A percentile compares a stretch with the other conserved stretches of the same genome.
phyloP scores from a whole-genome alignment of 768 basidiomycete species.

The Boletus huronensis region DNA sequence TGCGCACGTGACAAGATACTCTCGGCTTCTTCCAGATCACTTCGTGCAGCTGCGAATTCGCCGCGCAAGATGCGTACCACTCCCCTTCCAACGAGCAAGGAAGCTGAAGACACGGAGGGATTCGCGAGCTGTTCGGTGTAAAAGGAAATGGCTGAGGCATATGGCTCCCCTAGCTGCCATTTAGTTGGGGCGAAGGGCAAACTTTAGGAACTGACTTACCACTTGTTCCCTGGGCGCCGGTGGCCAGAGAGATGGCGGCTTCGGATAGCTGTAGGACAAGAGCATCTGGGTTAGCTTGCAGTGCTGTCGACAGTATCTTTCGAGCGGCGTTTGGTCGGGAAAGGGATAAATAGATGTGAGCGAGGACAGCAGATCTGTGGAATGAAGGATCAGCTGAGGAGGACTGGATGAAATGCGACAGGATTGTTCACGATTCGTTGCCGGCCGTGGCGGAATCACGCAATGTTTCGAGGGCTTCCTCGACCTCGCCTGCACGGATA shows the following conservation, averaged over 20 bases:
- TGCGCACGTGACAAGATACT: constrained; percentile 43
- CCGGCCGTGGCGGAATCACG: constrained; percentile 67
- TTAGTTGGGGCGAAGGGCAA: background rate
- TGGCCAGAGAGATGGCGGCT: constrained; percentile 71
- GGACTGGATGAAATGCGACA: background rate
- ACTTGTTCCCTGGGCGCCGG: constrained; percentile 65
- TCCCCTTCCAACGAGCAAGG: constrained; percentile 75
- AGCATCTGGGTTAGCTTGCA: constrained; percentile 86
- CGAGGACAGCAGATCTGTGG: constrained; percentile 70
- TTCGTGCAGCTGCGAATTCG: constrained; percentile 71
- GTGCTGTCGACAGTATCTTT: constrained; percentile 79
- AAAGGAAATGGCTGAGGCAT: constrained; percentile 49
- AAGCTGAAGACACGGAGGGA: constrained; percentile 70
- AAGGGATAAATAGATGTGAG: constrained; percentile 89
- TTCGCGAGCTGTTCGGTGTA: constrained; percentile 84
- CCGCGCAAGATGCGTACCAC: constrained; percentile 75
- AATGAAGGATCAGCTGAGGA: background rate
- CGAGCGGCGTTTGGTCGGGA: constrained; percentile 83
- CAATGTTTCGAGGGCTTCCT: constrained; percentile 90
- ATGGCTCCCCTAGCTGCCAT: constrained; percentile 28
- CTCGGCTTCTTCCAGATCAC: constrained; percentile 71
- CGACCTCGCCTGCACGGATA: constrained; percentile 75
- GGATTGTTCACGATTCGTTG: constrained; percentile 73
- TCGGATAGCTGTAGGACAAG: constrained; percentile 87
- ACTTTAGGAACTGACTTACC: constrained; percentile 31